These are phyloP conservation scores for Rhizopogon hawkerae DNA, from an alignment of 1,284 basidiomycete species.

Conservation along the genomic window DNA sequence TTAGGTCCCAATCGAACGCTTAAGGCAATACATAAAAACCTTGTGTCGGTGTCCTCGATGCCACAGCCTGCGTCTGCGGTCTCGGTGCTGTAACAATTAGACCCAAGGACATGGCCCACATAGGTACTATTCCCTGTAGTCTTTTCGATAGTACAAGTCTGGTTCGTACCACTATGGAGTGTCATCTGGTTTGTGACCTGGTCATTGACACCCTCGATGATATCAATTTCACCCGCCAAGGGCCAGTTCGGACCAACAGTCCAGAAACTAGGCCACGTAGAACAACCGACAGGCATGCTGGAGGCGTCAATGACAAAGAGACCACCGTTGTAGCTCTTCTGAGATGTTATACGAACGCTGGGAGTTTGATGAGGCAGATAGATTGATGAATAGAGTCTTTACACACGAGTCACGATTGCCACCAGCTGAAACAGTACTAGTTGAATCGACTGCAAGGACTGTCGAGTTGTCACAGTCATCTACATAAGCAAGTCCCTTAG, in stretches of 20 bases:
- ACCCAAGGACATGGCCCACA: conserved; percentile 27
- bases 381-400: conserved; percentile 6
- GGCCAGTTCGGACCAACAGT: conserved; percentile 66
- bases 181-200: conserved; percentile 58
- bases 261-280: conserved; percentile 66
- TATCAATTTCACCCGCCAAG: conserved; percentile 58
- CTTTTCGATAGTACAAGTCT: conserved; percentile 17
- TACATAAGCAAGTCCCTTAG: conserved; percentile 49
- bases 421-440: conserved; percentile 40
- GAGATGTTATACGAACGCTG: conserved; percentile 66
- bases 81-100: conserved; percentile 34
- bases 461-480: conserved; percentile 41
- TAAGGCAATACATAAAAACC: not conserved
- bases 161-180: conserved; percentile 45
- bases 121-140: conserved; percentile 11
- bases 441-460: conserved; percentile 58
- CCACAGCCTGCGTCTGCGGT: conserved; percentile 45
- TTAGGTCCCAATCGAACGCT: not conserved
- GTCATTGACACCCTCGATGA: conserved; percentile 63
- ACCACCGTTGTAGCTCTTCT: conserved; percentile 58
- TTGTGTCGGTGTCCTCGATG: conserved; percentile 29
- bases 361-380: conserved; percentile 14
- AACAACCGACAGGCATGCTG: conserved; percentile 72
- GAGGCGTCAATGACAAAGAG: conserved; percentile 74
- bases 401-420: conserved; percentile 58